These are phyloP conservation scores for Lasiodiplodia theobromae DNA, from an alignment of 2,329 filamentous ascomycete genomes.

Conservation along the genomic window DNA sequence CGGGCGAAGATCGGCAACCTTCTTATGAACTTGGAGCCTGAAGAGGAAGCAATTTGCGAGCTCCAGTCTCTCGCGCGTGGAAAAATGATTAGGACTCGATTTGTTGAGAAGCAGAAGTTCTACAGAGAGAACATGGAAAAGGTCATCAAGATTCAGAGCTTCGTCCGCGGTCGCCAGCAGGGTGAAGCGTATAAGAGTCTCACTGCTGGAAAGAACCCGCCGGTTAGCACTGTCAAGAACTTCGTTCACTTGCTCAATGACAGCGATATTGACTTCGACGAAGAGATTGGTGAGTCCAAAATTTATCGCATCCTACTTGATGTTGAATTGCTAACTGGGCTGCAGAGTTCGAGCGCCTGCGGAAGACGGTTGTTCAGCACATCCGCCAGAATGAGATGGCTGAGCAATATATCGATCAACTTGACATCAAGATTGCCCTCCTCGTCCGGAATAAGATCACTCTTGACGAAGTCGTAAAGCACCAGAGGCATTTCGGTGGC, in stretches of 20 bases:
- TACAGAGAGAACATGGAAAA: slow-evolving; percentile 98
- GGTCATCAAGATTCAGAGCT: slow-evolving; percentile 98
- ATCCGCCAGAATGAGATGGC: slow-evolving; percentile 96
- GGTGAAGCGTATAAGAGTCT: slow-evolving; percentile 98
- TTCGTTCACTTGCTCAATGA: slow-evolving; percentile 98
- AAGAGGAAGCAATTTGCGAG: slow-evolving; percentile 78
- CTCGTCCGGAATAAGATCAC: slow-evolving; percentile 99
- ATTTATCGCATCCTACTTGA: neutral
- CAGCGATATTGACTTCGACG: slow-evolving; percentile 98
- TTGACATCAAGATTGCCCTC: slow-evolving; percentile 98
- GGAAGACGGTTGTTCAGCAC: slow-evolving; percentile 96
- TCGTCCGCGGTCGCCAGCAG: slow-evolving; percentile 91
- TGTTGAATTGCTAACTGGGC: neutral
- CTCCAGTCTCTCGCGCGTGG: slow-evolving; percentile 79
- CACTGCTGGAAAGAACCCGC: slow-evolving; percentile 94
- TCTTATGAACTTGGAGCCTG: slow-evolving; percentile 78
- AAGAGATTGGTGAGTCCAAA: slow-evolving; percentile 70
- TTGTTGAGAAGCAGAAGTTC: slow-evolving; percentile 84
- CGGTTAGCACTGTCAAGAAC: slow-evolving; percentile 95
- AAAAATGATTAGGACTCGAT: slow-evolving; percentile 74
- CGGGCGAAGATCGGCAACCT: slow-evolving; percentile 76
- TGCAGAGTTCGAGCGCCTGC: slow-evolving; percentile 85
- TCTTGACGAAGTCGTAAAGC: slow-evolving; percentile 93
- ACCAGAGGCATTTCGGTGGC: slow-evolving; percentile 95
- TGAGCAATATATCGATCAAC: slow-evolving; percentile 96